These are phyloP conservation scores for Leptodontidium sp. DNA, from an alignment of 2,329 filamentous ascomycete genomes.

Conservation along the genomic window DNA sequence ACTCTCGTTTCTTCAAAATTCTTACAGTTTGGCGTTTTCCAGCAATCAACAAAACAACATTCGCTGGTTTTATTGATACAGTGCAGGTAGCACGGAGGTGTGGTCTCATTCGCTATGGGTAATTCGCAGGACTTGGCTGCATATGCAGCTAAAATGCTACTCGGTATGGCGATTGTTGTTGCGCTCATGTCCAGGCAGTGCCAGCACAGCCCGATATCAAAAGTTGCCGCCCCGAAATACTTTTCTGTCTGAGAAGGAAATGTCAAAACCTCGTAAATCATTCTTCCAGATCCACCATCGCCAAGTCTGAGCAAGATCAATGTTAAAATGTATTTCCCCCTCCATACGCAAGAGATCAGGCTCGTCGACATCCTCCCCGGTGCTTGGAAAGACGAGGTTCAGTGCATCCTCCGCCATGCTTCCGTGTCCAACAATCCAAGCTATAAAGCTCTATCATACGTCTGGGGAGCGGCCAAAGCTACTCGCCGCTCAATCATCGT, in stretches of 20 bases:
- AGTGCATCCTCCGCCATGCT: constrained; percentile 6
- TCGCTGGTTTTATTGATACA: no score
- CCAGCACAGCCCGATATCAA: not conserved
- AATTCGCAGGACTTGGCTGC: not conserved
- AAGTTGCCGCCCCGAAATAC: not conserved
- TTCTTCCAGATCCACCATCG: no score
- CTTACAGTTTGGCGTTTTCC: no score
- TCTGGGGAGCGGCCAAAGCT: constrained; percentile 19
- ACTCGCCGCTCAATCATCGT: constrained; percentile 13
- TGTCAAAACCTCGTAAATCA: no score
- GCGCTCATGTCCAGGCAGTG: not conserved
- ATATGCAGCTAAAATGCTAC: not conserved
- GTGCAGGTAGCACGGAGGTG: no score
- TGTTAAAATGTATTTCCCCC: not conserved
- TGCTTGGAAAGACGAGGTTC: not conserved
- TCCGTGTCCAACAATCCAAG: not conserved
- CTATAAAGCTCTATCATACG: constrained; percentile 31
- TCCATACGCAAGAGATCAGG: not conserved
- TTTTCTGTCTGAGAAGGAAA: not conserved
- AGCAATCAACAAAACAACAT: no score
- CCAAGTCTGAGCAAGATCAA: not conserved
- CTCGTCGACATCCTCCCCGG: constrained; percentile 9
- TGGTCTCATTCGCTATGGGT: not conserved
- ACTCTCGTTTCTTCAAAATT: no score
- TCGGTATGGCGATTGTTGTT: not conserved